Percentiles rank a stretch among this genome's conserved stretches.
These are phyloP conservation scores for Saccharomycopsis sp. DNA, from an alignment of 805 yeast species.

Conservation along the genomic window DNA sequence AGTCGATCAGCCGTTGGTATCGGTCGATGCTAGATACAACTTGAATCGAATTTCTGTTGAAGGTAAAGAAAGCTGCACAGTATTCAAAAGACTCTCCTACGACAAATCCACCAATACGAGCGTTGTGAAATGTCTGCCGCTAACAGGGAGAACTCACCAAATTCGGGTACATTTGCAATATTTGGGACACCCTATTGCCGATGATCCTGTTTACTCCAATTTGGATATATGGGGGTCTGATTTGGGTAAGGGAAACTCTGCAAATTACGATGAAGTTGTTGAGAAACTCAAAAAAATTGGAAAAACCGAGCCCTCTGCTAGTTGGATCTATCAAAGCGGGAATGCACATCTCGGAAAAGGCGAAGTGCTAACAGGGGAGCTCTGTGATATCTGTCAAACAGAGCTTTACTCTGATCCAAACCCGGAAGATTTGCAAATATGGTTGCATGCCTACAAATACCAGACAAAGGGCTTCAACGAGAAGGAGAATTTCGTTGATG, in stretches of 20 bases:
- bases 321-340: conserved; percentile 49
- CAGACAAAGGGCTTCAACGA: conserved; percentile 29
- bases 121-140: conserved; percentile 77
- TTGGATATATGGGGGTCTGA: conserved; percentile 68
- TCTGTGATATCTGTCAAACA: conserved; percentile 54
- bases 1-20: conserved; percentile 60
- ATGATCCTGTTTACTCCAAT: conserved; percentile 77
- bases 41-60: conserved; percentile 42
- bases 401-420: conserved; percentile 83
- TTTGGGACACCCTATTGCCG: conserved; percentile 74
- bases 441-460: conserved; percentile 87
- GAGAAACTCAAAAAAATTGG: conserved; percentile 55
- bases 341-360: no score
- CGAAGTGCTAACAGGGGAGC: conserved; percentile 50
- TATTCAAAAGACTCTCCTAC: conserved; percentile 60
- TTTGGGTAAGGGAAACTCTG: conserved; percentile 55
- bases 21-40: conserved; percentile 66
- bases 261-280: conserved; percentile 41
- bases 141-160: conserved; percentile 93
- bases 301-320: conserved; percentile 53
- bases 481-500: conserved; percentile 26
- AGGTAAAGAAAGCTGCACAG: conserved; percentile 61
- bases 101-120: conserved; percentile 52
- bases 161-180: conserved; percentile 87
- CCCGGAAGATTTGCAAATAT: conserved; percentile 73